Conservation (phyloP, 2,329 filamentous ascomycete species). For the Apiospora malaysiana region DNA sequence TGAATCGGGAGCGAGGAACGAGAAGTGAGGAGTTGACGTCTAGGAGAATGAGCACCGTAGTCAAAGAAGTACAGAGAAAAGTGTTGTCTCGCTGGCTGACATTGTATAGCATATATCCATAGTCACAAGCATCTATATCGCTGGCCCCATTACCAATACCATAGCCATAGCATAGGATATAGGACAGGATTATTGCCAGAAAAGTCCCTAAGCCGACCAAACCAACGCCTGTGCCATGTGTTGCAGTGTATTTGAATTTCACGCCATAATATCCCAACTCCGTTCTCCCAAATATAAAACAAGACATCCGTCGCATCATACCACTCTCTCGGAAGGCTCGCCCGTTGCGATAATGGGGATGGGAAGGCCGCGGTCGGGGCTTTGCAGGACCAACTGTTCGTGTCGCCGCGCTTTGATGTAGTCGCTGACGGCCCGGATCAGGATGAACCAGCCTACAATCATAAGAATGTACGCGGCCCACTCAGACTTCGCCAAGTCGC, state of each 20-base stretch:
- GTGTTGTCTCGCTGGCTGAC: background rate
- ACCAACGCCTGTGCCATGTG: constrained; percentile 23
- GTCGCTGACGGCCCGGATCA: constrained; percentile 92
- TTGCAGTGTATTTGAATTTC: constrained; percentile 13
- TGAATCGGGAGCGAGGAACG: background rate
- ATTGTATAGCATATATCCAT: constrained; percentile 5
- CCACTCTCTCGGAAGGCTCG: constrained; percentile 78
- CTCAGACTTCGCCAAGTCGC: constrained; percentile 74
- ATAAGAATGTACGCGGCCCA: constrained; percentile 93
- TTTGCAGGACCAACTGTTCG: constrained; percentile 91
- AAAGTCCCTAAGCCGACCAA: background rate
- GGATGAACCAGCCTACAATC: constrained; percentile 97
- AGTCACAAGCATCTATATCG: constrained; percentile 6
- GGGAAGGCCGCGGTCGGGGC: constrained; percentile 84
- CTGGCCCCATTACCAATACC: constrained; percentile 6
- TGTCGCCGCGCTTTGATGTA: constrained; percentile 87
- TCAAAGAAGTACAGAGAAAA: background rate
- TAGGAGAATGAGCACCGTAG: background rate
- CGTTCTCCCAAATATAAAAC: background rate
- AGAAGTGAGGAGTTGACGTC: background rate
- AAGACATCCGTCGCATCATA: constrained; percentile 50
- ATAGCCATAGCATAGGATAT: background rate
- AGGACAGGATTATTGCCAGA: background rate
- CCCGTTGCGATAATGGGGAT: constrained; percentile 87
- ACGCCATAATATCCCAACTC: background rate